phyloP scores from a whole-genome alignment of 2,329 filamentous ascomycete genomes.

The Dactylellina haptotyla region DNA sequence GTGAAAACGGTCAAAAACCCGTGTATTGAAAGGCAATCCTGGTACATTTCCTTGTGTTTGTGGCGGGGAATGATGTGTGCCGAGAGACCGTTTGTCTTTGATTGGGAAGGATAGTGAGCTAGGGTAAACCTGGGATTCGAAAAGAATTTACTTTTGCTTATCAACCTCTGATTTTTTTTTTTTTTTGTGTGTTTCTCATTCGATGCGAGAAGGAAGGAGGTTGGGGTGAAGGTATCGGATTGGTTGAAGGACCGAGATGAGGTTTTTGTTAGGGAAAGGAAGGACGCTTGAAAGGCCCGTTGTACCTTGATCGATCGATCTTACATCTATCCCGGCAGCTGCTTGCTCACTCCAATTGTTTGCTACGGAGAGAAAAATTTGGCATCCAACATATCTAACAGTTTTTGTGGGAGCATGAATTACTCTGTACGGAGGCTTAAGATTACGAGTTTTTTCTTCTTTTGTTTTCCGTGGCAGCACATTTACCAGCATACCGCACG shows the following conservation, averaged over 20 bases:
- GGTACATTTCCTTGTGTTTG: not conserved
- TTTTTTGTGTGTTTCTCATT: too few species aligned
- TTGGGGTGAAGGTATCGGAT: not conserved
- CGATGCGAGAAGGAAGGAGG: conserved; percentile 1
- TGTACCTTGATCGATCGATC: not conserved
- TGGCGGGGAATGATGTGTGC: conserved; percentile 29
- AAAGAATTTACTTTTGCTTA: not conserved
- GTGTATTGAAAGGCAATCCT: not conserved
- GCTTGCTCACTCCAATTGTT: not conserved
- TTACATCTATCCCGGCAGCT: not conserved
- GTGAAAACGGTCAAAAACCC: not conserved
- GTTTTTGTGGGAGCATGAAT: too few species aligned
- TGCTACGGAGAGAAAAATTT: not conserved
- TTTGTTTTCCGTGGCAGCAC: not conserved
- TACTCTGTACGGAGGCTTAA: not conserved
- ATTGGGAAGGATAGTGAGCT: not conserved
- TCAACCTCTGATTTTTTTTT: too few species aligned
- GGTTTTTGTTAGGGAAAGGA: not conserved
- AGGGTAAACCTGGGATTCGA: not conserved
- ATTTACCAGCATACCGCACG: too few species aligned
- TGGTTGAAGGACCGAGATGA: not conserved
- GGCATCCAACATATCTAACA: too few species aligned
- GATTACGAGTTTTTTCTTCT: not conserved
- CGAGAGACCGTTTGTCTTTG: conserved; percentile 4
- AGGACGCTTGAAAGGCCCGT: not conserved